These are phyloP conservation scores for Plantago elongata DNA, from an alignment of 257 asterid species.

Conservation along the genomic window DNA sequence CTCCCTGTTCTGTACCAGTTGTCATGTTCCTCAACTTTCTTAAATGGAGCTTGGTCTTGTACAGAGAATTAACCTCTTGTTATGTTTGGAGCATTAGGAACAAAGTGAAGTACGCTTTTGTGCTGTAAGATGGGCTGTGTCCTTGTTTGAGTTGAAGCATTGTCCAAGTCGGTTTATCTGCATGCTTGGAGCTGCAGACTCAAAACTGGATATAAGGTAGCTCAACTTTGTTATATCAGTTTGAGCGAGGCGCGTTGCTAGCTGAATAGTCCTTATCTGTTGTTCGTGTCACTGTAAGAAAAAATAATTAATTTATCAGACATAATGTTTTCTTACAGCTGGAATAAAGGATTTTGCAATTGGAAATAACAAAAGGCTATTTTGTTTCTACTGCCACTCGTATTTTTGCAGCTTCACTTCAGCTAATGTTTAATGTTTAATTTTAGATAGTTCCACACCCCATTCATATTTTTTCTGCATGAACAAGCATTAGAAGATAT, in stretches of 20 bases:
- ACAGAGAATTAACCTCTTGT: conserved; percentile 13
- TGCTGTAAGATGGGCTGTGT: conserved; percentile 94
- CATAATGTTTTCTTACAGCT: too few species aligned
- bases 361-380: too few species aligned
- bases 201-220: conserved; percentile 92
- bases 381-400: too few species aligned
- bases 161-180: conserved; percentile 96
- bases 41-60: conserved; percentile 9
- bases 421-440: too few species aligned
- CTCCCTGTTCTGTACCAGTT: conserved; percentile 17
- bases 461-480: too few species aligned
- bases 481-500: too few species aligned
- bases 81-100: conserved; percentile 46
- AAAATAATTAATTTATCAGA: background rate
- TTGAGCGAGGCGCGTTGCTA: too few species aligned
- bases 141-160: conserved; percentile 76
- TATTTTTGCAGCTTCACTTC: too few species aligned
- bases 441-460: too few species aligned
- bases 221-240: conserved; percentile 16
- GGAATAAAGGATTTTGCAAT: too few species aligned
- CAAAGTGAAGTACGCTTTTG: conserved; percentile 98
- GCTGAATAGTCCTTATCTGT: too few species aligned
- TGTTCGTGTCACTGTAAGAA: background rate
- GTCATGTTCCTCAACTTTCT: background rate
- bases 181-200: conserved; percentile 91